Conservation (phyloP, 83 land plant genomes). For the Diphasiastrum complanatum region DNA sequence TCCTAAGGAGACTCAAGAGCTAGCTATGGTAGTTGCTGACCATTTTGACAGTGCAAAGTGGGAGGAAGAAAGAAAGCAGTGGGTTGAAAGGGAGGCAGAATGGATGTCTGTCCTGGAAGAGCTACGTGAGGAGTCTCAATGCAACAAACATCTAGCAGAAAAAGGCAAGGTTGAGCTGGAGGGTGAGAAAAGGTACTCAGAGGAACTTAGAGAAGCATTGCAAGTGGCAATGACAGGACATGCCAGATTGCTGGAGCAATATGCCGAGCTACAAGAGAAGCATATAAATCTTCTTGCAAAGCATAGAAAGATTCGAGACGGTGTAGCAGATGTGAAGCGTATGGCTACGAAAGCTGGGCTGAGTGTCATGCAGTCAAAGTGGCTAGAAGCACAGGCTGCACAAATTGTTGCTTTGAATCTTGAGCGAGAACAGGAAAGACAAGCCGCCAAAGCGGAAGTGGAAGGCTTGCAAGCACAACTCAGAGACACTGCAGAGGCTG, state of each 20-base stretch:
- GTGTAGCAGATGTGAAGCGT: conserved; percentile 59
- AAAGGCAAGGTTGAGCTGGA: conserved; percentile 46
- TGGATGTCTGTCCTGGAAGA: conserved; percentile 71
- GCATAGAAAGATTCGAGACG: conserved; percentile 65
- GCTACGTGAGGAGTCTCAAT: conserved; percentile 49
- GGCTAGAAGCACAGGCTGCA: conserved; percentile 68
- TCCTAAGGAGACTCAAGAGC: conserved; percentile 22
- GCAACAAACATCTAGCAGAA: conserved; percentile 35
- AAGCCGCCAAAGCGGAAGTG: conserved; percentile 61
- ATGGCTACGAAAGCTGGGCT: conserved; percentile 71
- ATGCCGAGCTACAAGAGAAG: conserved; percentile 89
- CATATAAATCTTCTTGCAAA: conserved; percentile 47
- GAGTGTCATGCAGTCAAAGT: conserved; percentile 48
- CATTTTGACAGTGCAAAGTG: conserved; percentile 23
- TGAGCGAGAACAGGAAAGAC: conserved; percentile 64
- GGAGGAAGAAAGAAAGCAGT: conserved; percentile 42
- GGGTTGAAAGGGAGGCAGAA: conserved; percentile 59
- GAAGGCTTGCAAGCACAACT: conserved; percentile 67
- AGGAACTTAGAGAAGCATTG: conserved; percentile 75
- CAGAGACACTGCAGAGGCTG: conserved; percentile 94
- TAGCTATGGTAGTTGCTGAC: conserved; percentile 1
- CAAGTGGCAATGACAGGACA: conserved; percentile 74
- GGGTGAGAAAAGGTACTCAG: conserved; percentile 50
- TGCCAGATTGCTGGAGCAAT: conserved; percentile 78
- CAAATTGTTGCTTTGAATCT: conserved; percentile 64